Evolutionary conservation across 2,329 filamentous ascomycete genomes (phyloP), one percentile per base, ranked within the genome.

Genomic region (Sporothrix brasiliensis): DNA sequence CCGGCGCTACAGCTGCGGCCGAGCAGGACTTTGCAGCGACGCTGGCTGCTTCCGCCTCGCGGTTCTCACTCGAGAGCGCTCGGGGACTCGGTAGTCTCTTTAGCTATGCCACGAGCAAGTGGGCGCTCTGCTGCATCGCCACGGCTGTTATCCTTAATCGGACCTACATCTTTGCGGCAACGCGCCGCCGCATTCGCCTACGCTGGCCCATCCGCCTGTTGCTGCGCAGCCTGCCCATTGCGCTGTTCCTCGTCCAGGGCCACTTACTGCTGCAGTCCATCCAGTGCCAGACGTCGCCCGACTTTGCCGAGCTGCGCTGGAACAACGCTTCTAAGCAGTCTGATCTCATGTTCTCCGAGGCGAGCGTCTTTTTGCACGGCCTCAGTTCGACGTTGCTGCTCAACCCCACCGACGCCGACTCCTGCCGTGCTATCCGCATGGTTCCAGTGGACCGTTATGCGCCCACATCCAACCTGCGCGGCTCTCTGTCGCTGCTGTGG

Each of bases 91-190:
- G 92, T 58, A 93, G 92, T 72, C 88, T 98, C 71, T 94, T 98
- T 80, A 91, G 89, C 75, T 99, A 98, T 80, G 85, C 93, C 56
- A 96, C 92, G 1, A 96, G 92, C 79, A 91, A 91, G 79, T 98
- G 95, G 95, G 94, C 94, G 0, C 82, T 98, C 71, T 89, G 90
- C 68, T 97, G 93, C 76, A 89, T 98, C 75, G 88, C 90, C 50
- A 92, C 94, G 84, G 93, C 93, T 27, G 87, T 98, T 71, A 82
- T 97, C 71, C 84, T 98, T 30, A 98, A 98, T 78, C 89, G 95
- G 70, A 96, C 95, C 7, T 90, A 94, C 71, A 95, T 98, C 75
- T 98, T 97, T 79, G 94, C 93, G 54, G 94, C 94, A 0, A 94
- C 93, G 16, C 86, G 95, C 73, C 87, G 94, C 68, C 89, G 92